A percentile compares a stretch with the other conserved stretches of the same genome.
phyloP scores from a whole-genome alignment of 768 basidiomycete genomes.

The Tremella yokohamensis region DNA sequence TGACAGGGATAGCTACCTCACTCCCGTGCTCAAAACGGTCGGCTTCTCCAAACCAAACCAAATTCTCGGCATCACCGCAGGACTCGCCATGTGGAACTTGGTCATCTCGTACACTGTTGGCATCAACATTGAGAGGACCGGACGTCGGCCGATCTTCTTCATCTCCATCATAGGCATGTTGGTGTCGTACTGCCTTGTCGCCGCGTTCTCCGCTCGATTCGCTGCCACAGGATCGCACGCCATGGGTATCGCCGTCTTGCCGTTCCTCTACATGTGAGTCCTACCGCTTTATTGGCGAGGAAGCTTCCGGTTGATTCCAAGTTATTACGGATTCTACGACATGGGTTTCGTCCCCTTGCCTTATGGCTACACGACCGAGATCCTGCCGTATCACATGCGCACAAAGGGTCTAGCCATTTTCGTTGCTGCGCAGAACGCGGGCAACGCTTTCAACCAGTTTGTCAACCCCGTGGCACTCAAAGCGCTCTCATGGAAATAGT shows the following conservation, averaged over 20 bases:
- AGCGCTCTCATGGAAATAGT: not conserved
- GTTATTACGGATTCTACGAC: not conserved
- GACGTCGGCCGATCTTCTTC: slow-evolving; percentile 12
- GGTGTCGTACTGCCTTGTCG: slow-evolving; percentile 5
- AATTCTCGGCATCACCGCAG: slow-evolving; percentile 16
- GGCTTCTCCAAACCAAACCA: slow-evolving; percentile 27
- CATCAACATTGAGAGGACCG: slow-evolving; percentile 6
- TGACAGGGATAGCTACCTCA: not conserved
- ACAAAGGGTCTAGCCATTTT: slow-evolving; percentile 7
- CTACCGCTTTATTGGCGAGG: slow-evolving; percentile 1
- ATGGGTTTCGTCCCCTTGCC: slow-evolving; percentile 4
- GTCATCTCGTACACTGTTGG: slow-evolving; percentile 11
- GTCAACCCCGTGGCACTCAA: not conserved
- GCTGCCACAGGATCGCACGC: slow-evolving; percentile 5
- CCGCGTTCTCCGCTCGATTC: slow-evolving; percentile 12
- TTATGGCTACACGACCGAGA: slow-evolving; percentile 8
- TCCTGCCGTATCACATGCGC: slow-evolving; percentile 7
- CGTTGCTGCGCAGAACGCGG: not conserved
- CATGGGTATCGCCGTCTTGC: slow-evolving; percentile 8
- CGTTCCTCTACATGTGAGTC: slow-evolving; percentile 5
- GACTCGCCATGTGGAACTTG: slow-evolving; percentile 13
- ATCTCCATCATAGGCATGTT: slow-evolving; percentile 1
- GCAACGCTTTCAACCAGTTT: slow-evolving; percentile 8
- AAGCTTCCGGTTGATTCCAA: too few species aligned
- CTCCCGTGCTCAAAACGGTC: slow-evolving; percentile 23